Evolutionary conservation across 306 rosid species (phyloP).

Genomic region (Dalbergia oliveri): DNA sequence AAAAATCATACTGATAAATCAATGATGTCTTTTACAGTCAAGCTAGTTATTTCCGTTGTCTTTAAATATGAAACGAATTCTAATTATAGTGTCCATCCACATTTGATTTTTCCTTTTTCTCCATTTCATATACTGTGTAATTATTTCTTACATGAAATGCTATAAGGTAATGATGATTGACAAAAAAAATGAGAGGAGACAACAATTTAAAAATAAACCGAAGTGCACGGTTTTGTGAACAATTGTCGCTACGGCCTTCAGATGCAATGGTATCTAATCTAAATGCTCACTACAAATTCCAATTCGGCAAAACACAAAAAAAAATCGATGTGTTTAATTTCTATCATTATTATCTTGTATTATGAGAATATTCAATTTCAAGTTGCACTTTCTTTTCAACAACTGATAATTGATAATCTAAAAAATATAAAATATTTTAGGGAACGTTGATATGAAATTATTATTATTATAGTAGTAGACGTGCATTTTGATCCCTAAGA

Average conservation of each 20-base stretch:
- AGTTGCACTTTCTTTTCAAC: not conserved
- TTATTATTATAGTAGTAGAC: no score
- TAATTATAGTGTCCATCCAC: not conserved
- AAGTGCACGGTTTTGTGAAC: slow-evolving; percentile 1
- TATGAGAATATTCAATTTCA: not conserved
- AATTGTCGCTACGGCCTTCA: not conserved
- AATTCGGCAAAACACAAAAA: not conserved
- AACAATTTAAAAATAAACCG: not conserved
- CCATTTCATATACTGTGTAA: not conserved
- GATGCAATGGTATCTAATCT: not conserved
- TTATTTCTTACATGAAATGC: not conserved
- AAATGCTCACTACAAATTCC: not conserved
- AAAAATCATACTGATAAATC: no score
- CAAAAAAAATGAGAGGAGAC: not conserved
- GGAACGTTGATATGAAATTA: no score
- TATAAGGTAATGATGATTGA: not conserved
- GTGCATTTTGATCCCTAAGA: no score
- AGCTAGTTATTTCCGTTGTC: not conserved
- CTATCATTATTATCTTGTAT: not conserved
- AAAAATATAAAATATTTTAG: no score
- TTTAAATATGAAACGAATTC: not conserved
- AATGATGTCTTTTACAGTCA: not conserved
- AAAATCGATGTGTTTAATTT: not conserved
- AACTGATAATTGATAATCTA: no score
- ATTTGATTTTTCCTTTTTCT: not conserved